Percentiles rank a stretch among this genome's conserved stretches.
Conservation (phyloP, 2,329 filamentous ascomycete genomes). For the Xylaria sp. region DNA sequence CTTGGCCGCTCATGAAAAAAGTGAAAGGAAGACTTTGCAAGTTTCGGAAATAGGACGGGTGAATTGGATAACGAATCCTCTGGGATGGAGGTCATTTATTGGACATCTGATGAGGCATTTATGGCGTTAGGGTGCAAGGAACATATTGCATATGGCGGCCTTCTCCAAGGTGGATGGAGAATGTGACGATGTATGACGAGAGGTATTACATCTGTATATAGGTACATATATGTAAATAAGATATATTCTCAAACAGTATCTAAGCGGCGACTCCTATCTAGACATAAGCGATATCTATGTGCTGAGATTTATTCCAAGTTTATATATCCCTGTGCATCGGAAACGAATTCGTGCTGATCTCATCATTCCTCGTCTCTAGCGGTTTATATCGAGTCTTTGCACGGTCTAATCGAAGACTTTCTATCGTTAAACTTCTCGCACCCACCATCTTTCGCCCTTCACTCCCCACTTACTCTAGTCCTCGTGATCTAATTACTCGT, state of each 20-base stretch:
- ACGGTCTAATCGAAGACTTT: background rate
- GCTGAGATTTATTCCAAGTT: constrained; percentile 6
- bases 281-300: constrained; percentile 4
- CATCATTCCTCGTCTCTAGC: constrained; percentile 2
- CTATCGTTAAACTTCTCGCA: background rate
- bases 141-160: constrained; percentile 12
- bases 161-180: background rate
- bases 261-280: background rate
- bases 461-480: background rate
- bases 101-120: constrained; percentile 19
- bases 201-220: constrained; percentile 13
- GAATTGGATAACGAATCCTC: constrained; percentile 7
- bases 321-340: background rate
- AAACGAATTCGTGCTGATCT: background rate
- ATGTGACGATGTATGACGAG: constrained; percentile 5
- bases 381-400: background rate
- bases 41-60: background rate
- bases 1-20: background rate
- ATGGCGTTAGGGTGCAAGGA: constrained; percentile 23
- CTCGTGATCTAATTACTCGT: constrained; percentile 49
- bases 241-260: constrained; percentile 23
- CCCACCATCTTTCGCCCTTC: background rate
- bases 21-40: background rate
- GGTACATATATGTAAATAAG: constrained; percentile 24
- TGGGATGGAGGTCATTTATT: constrained; percentile 9